phyloP scores from a whole-genome alignment of 164 flowering plant species.

The grape (Vitis vinifera) region ASM3070453v1 NC_081814.1:23004001-23004500 shows the following conservation, averaged over 20 bases:
- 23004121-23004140: too few species aligned
- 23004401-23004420: slow-evolving; percentile 7
- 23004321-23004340: slow-evolving; percentile 13
- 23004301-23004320: slow-evolving; percentile 12
- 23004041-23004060: too few species aligned
- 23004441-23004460: neutral
- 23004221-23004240: neutral
- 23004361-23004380: slow-evolving; percentile 8
- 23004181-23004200: neutral
- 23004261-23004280: slow-evolving; percentile 1
- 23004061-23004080: too few species aligned
- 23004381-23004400: slow-evolving; percentile 12
- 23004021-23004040: too few species aligned
- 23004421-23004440: slow-evolving; percentile 15
- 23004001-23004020: too few species aligned
- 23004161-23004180: too few species aligned
- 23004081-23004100: too few species aligned
- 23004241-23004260: slow-evolving; percentile 10
- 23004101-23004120: too few species aligned
- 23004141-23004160: too few species aligned
- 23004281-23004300: slow-evolving; percentile 16
- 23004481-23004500: too few species aligned
- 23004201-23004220: neutral
- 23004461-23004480: too few species aligned
- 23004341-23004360: slow-evolving; percentile 5